Evolutionary conservation across 768 basidiomycete species (phyloP), one percentile per base, ranked within the genome.

Genomic region (Nidularia sp.): DNA sequence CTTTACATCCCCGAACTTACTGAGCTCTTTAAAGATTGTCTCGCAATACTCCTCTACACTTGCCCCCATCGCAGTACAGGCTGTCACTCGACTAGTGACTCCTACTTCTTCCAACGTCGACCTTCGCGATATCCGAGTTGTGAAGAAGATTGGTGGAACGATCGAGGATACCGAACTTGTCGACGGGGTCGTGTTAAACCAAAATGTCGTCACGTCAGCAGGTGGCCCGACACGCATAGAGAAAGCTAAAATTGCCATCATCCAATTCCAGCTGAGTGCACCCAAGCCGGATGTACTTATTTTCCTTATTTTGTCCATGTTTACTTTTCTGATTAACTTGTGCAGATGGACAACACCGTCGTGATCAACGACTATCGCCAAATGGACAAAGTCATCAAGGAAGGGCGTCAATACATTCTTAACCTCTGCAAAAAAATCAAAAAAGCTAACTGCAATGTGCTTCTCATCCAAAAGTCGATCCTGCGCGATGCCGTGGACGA

Each of bases 311-410:
- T 48, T 8, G 34, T 18, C 49, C 54, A 15, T 34, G 22, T 29
- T 55, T 32, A 33, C 34, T 47, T 64, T 55, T 56, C 59, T 55
- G 4, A 55, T 32, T 13, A 13, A n/a, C 33, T 53, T 41, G 15
- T 22, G 7, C 60, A 98, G 95, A 99, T 99, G 96, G 97, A 99
- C 71, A 98, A 99, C 76, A 98, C 96, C 4, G 94, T 99, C 43
- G 89, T 98, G 48, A 98, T 99, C 60, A 98, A 96, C 57, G 96
- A 99, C 71, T 99, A 99, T 73, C 88, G 97, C 13, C 97, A 98
- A 68, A 98, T 99, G 96, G 97, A 98, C 79, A 97, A 98, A 69
- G 94, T 98, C 53, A 88, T 99, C 72, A 98, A 99, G 71, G 97
- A 99, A 70, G 96, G 96, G 53, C 89, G 97, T 45, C 92, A 95